phyloP scores from a whole-genome alignment of 441 rosid species.

The Iberis amara region DNA sequence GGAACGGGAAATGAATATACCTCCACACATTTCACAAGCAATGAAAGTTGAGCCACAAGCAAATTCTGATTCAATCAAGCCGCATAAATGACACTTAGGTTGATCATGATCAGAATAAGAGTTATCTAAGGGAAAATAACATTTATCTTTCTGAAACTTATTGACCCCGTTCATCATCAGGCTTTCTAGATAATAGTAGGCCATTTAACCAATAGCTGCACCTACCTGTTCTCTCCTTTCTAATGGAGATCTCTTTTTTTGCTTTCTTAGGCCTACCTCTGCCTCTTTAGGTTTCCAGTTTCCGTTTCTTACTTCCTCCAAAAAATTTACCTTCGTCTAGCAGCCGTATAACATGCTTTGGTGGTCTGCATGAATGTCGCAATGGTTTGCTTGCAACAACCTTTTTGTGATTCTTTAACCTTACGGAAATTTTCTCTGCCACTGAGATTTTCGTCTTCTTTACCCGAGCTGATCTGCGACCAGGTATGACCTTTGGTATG shows the following conservation, averaged over 20 bases:
- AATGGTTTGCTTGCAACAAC: conserved; percentile 53
- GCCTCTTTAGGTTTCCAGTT: conserved; percentile 44
- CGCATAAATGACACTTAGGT: conserved; percentile 71
- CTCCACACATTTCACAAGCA: conserved; percentile 76
- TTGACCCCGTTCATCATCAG: conserved; percentile 62
- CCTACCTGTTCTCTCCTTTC: conserved; percentile 55
- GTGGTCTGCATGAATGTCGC: conserved; percentile 76
- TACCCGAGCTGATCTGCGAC: conserved; percentile 36
- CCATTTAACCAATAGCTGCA: conserved; percentile 84
- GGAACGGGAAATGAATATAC: conserved; percentile 35
- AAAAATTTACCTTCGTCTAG: conserved; percentile 41
- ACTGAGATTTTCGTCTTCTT: conserved; percentile 37
- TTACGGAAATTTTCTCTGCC: conserved; percentile 33
- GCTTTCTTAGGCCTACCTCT: conserved; percentile 38
- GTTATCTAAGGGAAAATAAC: conserved; percentile 36
- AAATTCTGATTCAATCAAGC: conserved; percentile 40
- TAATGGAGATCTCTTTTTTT: conserved; percentile 34
- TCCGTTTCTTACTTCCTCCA: conserved; percentile 41
- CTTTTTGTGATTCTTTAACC: conserved; percentile 44
- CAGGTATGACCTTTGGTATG: conserved; percentile 20
- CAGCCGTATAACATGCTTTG: conserved; percentile 36
- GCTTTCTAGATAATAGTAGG: conserved; percentile 59
- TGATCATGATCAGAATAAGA: conserved; percentile 34
- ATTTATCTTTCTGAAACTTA: conserved; percentile 43
- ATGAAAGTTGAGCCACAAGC: too few relatives aligned